These are phyloP conservation scores for Suillus tomentosus DNA, from an alignment of 768 basidiomycete species.

Conservation along the genomic window DNA sequence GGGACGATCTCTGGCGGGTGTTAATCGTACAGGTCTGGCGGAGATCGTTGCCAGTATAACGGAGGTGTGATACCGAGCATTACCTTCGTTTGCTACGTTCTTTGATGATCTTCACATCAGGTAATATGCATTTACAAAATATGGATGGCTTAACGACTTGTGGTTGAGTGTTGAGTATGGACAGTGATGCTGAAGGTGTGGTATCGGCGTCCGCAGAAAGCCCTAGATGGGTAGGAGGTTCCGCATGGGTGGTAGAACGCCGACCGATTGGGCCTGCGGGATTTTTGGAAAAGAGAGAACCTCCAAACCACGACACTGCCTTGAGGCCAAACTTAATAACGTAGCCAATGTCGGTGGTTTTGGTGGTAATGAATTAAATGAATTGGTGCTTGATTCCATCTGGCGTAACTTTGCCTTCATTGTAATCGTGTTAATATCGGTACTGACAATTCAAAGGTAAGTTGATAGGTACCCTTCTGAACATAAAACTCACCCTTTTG, in stretches of 20 bases:
- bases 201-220: not conserved
- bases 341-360: slow-evolving; percentile 19
- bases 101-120: slow-evolving; percentile 36
- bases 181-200: not conserved
- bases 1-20: not conserved
- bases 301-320: not conserved
- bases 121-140: slow-evolving; percentile 25
- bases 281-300: not conserved
- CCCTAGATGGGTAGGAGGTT: no score
- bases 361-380: slow-evolving; percentile 22
- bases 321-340: not conserved
- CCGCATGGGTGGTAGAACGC: not conserved
- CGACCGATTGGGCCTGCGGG: not conserved
- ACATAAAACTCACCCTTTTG: slow-evolving; percentile 38
- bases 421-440: slow-evolving; percentile 85
- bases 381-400: slow-evolving; percentile 48
- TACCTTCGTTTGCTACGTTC: slow-evolving; percentile 20
- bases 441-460: slow-evolving; percentile 46
- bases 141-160: not conserved
- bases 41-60: slow-evolving; percentile 3
- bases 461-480: slow-evolving; percentile 9
- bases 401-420: slow-evolving; percentile 94
- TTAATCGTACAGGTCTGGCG: not conserved
- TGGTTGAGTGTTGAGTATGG: not conserved
- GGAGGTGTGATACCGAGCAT: not conserved